These are phyloP conservation scores for Letharia columbiana DNA, from an alignment of 495 filamentous ascomycete genomes.

Conservation along the genomic window DNA sequence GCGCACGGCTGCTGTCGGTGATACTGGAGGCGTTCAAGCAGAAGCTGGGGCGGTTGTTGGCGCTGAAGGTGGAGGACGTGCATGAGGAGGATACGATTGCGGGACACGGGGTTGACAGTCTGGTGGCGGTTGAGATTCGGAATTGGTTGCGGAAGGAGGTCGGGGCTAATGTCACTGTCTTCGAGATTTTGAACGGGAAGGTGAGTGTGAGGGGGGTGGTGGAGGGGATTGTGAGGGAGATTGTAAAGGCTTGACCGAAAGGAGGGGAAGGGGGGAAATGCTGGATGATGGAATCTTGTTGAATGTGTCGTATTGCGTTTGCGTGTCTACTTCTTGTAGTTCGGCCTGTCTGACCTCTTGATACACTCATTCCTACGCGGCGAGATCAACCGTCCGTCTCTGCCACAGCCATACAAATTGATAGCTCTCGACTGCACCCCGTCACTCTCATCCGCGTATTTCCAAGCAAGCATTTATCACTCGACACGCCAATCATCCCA, in stretches of 20 bases:
- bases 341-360: no score
- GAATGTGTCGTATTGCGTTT: no score
- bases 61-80: slow-evolving; percentile 30
- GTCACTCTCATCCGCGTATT: no score
- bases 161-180: slow-evolving; percentile 2
- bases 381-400: no score
- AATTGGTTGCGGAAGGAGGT: slow-evolving; percentile 30
- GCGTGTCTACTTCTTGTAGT: no score
- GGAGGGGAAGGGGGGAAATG: neutral
- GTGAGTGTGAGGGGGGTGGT: slow-evolving; percentile 2
- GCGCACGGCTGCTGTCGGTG: neutral
- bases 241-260: neutral
- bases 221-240: slow-evolving; percentile 5
- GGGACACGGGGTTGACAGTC: slow-evolving; percentile 37
- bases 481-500: no score
- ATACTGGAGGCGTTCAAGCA: slow-evolving; percentile 1
- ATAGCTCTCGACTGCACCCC: no score
- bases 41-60: slow-evolving; percentile 27
- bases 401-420: no score
- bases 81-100: slow-evolving; percentile 34
- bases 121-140: slow-evolving; percentile 35
- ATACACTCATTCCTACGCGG: no score
- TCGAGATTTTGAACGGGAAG: slow-evolving; percentile 12
- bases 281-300: neutral
- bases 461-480: no score